Conservation (phyloP, 148 eudicot species). For the Selenicereus undatus region DNA sequence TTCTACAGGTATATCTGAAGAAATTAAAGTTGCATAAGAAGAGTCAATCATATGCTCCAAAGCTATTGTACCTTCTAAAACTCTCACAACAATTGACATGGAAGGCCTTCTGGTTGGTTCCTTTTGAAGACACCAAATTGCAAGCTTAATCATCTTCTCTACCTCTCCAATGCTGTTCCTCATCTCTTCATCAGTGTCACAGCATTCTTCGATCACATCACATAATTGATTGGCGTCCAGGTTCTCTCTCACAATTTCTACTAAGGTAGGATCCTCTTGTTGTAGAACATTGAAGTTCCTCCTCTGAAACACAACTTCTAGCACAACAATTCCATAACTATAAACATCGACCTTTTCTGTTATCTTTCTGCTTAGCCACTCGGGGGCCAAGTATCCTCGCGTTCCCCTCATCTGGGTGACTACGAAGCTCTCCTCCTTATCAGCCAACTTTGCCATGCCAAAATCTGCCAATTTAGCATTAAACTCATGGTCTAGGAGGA, state of each 20-base stretch:
- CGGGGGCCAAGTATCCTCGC: neutral
- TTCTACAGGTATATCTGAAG: neutral
- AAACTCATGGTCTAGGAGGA: neutral
- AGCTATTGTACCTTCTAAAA: slow-evolving; percentile 3
- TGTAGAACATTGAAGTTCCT: slow-evolving; percentile 13
- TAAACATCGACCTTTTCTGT: neutral
- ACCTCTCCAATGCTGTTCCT: slow-evolving; percentile 1
- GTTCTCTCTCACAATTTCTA: neutral
- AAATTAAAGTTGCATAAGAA: neutral
- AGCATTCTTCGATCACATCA: neutral
- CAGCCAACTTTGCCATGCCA: neutral
- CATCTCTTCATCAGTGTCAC: slow-evolving; percentile 4
- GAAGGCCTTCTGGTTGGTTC: slow-evolving; percentile 3
- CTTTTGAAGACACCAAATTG: slow-evolving; percentile 6
- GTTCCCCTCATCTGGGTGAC: neutral
- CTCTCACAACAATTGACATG: slow-evolving; percentile 5
- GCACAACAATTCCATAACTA: slow-evolving; percentile 16
- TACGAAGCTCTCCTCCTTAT: neutral
- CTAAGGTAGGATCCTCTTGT: neutral
- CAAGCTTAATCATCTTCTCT: slow-evolving; percentile 1
- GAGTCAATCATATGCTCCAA: neutral
- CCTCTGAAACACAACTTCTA: slow-evolving; percentile 13
- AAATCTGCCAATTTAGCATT: neutral
- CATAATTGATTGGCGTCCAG: neutral
- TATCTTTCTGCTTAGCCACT: neutral